Evolutionary conservation across 2,329 filamentous ascomycete genomes (phyloP), one percentile per base, ranked within the genome.

Genomic region (Pseudogymnoascus sp.): DNA sequence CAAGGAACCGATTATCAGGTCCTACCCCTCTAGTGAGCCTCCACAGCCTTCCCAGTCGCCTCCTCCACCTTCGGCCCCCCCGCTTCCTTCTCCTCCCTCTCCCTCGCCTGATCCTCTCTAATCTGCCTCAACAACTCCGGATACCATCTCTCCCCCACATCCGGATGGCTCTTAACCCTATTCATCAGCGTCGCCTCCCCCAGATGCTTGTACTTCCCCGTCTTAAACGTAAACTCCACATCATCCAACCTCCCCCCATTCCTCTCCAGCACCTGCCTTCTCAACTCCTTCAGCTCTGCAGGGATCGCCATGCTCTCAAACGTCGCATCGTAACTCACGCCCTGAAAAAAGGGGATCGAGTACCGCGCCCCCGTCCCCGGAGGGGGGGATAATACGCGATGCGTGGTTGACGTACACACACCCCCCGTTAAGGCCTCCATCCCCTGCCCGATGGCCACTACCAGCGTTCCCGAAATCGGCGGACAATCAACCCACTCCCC

Each of bases 321-420:
- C 16, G 84, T 84, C 0, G 90, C 86, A 73, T 92, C 89, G 64
- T 90, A 86, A 70, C 86, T 86, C 65, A 96, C 89, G 21, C 91
- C 91, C 74, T 95, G 91, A 78, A 96, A 96, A 77, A 96, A 96
- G 0, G 91, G 91, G 59, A 96, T 88, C 6, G 86, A 90, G 78
- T 87, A 93, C 62, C 91, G 81, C 34, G 91, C 81, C 3, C 90
- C 91, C 8, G 83, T 78, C 11, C 89, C 90, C 6, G 84, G 84
- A 1, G 78, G 72, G 0, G 91, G 91, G 31, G 85, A 89, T n/a
- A 95, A 79, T 37, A 96, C 91, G 8, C 91, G 83, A 75, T 96
- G 91, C 42, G 91, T 95, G 2, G 91, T 96, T 66, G 85, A 84
- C 67, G 88, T 86, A 73, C 91, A 95, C 2, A 95, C 91, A 34